These are phyloP conservation scores for Sporisorium sorghi DNA, from an alignment of 1,284 basidiomycete species.

Conservation along the genomic window DNA sequence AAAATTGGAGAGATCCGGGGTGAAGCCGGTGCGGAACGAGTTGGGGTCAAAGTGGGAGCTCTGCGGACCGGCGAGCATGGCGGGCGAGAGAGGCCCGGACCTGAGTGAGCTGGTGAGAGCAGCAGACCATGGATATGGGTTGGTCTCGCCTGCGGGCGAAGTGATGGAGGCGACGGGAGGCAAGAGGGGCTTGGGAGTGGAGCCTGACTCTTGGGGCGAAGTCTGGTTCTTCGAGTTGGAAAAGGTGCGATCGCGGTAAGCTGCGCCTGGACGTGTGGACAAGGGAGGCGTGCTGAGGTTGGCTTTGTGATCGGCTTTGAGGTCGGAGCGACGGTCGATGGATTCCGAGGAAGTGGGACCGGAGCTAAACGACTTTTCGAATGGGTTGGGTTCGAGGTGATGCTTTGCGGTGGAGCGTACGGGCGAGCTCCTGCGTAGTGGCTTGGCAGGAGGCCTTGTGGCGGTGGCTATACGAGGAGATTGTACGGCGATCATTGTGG, in stretches of 20 bases:
- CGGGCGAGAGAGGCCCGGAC: slow-evolving; percentile 89
- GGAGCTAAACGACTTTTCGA: slow-evolving; percentile 90
- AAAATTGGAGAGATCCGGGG: slow-evolving; percentile 74
- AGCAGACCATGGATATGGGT: slow-evolving; percentile 54
- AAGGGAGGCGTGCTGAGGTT: slow-evolving; percentile 49
- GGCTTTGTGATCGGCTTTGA: slow-evolving; percentile 32
- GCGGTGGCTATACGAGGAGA: slow-evolving; percentile 45
- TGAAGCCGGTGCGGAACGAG: slow-evolving; percentile 78
- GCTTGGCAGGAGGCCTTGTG: slow-evolving; percentile 45
- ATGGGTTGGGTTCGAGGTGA: slow-evolving; percentile 89
- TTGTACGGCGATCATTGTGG: slow-evolving; percentile 31
- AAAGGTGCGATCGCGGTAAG: slow-evolving; percentile 44
- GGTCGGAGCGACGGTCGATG: slow-evolving; percentile 38
- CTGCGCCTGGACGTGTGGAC: slow-evolving; percentile 46
- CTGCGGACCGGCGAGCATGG: slow-evolving; percentile 89
- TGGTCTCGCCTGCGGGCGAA: slow-evolving; percentile 78
- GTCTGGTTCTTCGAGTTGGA: slow-evolving; percentile 40
- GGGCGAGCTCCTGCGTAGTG: slow-evolving; percentile 31
- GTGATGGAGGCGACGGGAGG: slow-evolving; percentile 87
- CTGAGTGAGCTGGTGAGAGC: slow-evolving; percentile 77
- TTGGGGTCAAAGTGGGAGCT: slow-evolving; percentile 77
- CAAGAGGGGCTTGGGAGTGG: slow-evolving; percentile 72
- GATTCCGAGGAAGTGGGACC: slow-evolving; percentile 66
- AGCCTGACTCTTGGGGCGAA: slow-evolving; percentile 30
- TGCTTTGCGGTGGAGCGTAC: slow-evolving; percentile 56